phyloP scores from a whole-genome alignment of 2,329 filamentous ascomycete species.

The Lasiodiplodia citricola region DNA sequence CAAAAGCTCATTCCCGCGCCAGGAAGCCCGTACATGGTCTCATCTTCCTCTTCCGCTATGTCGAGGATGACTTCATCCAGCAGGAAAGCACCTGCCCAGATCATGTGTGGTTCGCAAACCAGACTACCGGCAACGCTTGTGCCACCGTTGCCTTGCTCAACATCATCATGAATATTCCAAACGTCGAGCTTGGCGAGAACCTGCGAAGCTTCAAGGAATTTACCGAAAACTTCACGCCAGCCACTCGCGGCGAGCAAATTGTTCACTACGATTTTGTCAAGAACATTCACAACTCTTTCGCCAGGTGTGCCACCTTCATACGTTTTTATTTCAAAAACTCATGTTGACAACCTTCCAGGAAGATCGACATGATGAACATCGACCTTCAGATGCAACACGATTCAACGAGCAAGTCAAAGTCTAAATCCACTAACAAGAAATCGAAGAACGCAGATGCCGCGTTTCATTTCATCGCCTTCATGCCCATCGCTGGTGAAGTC shows the following conservation, averaged over 20 bases:
- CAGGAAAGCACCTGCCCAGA: constrained; percentile 63
- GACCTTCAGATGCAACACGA: constrained; percentile 66
- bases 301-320: constrained; percentile 55
- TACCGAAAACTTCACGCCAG: constrained; percentile 71
- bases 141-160: constrained; percentile 93
- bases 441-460: constrained; percentile 59
- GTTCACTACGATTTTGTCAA: constrained; percentile 78
- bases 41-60: constrained; percentile 84
- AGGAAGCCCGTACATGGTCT: constrained; percentile 80
- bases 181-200: constrained; percentile 70
- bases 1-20: neutral
- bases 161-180: constrained; percentile 83
- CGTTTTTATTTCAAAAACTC: neutral
- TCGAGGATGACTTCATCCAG: constrained; percentile 56
- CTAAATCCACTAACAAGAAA: neutral
- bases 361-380: constrained; percentile 73
- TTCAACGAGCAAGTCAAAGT: constrained; percentile 32
- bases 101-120: constrained; percentile 91
- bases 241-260: constrained; percentile 76
- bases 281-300: constrained; percentile 85
- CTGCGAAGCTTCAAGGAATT: constrained; percentile 74
- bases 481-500: constrained; percentile 73
- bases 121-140: constrained; percentile 85
- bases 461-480: constrained; percentile 89
- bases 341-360: constrained; percentile 51